phyloP scores from a whole-genome alignment of 2,329 filamentous ascomycete genomes.

The Fusarium pseudoanthophilum region DNA sequence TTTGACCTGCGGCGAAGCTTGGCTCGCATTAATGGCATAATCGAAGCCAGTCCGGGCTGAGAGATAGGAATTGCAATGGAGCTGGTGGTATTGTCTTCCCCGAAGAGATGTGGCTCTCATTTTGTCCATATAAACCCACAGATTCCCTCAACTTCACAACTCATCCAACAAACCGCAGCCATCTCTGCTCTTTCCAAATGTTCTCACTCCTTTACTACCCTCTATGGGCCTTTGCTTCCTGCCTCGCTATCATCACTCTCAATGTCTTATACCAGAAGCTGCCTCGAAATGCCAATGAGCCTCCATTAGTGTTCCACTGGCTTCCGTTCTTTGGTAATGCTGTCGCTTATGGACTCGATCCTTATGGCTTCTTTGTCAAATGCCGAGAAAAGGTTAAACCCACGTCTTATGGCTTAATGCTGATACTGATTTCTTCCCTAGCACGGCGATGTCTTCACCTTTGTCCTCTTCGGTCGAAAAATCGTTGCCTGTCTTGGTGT shows the following conservation, averaged over 20 bases:
- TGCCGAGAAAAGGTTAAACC: constrained; percentile 71
- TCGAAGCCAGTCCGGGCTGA: background rate
- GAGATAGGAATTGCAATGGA: background rate
- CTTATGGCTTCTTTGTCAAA: constrained; percentile 72
- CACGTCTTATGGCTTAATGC: accelerated
- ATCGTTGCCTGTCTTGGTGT: constrained; percentile 62
- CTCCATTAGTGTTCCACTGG: constrained; percentile 68
- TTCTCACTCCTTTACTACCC: constrained; percentile 8
- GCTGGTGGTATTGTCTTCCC: background rate
- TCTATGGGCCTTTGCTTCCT: constrained; percentile 3
- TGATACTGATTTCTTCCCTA: constrained; percentile 37
- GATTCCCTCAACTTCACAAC: background rate
- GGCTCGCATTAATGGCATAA: background rate
- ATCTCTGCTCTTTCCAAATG: background rate
- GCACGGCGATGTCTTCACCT: constrained; percentile 66
- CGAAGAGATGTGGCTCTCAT: background rate
- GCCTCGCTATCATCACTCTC: constrained; percentile 7
- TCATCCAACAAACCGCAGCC: background rate
- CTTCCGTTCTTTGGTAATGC: constrained; percentile 75
- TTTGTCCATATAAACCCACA: constrained; percentile 6
- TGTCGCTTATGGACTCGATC: constrained; percentile 77
- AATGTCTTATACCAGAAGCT: constrained; percentile 34
- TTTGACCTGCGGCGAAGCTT: background rate
- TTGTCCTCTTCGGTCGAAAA: constrained; percentile 62
- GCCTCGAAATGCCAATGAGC: constrained; percentile 47